phyloP scores from a whole-genome alignment of 2,329 filamentous ascomycete genomes.

The Talaromyces sp. region DNA sequence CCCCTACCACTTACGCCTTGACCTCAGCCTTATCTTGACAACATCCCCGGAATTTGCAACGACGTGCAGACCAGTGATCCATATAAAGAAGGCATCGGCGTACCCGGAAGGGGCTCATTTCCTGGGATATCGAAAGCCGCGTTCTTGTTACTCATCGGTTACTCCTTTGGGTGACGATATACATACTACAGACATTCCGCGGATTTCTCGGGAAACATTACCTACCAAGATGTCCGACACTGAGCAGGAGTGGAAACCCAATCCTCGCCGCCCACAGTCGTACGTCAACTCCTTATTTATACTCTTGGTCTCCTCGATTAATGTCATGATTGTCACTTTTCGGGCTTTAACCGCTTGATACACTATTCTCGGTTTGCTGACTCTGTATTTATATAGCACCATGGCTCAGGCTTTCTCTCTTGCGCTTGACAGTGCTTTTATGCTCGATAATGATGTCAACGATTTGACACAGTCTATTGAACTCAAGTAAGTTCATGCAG shows the following conservation, averaged over 20 bases:
- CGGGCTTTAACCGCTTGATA: background rate
- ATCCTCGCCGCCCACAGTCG: conserved; percentile 70
- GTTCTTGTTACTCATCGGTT: background rate
- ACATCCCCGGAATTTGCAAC: background rate
- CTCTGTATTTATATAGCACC: conserved; percentile 59
- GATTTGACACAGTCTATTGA: conserved; percentile 70
- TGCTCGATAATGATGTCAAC: conserved; percentile 72
- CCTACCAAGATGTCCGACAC: conserved; percentile 51
- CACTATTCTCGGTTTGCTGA: background rate
- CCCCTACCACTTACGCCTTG: background rate
- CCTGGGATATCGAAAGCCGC: background rate
- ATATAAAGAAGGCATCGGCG: background rate
- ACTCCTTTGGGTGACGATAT: conserved; percentile 11
- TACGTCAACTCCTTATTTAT: conserved; percentile 49
- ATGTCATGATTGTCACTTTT: background rate
- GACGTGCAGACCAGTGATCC: background rate
- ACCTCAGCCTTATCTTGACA: conserved; percentile 6
- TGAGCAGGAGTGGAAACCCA: conserved; percentile 76
- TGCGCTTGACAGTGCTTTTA: conserved; percentile 83
- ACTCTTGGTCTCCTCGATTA: background rate
- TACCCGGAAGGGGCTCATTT: background rate
- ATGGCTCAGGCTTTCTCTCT: conserved; percentile 82
- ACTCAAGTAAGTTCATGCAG: conserved; percentile 61
- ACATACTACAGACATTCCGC: conserved; percentile 13
- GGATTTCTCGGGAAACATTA: conserved; percentile 11